Evolutionary conservation across 441 rosid genomes (phyloP).

Genomic region (Aleurites moluccanus): DNA sequence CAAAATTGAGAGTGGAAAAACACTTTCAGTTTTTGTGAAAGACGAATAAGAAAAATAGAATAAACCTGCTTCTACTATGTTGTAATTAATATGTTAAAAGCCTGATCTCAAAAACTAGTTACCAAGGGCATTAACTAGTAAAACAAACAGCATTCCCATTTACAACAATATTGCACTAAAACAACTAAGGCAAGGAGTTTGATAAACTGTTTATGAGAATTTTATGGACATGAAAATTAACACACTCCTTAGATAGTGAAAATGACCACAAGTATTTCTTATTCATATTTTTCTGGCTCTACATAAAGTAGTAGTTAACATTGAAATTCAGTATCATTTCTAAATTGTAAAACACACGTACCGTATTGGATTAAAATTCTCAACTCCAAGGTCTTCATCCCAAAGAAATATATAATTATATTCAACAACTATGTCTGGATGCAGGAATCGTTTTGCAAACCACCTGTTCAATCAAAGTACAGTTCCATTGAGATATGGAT

Average conservation of each 20-base stretch:
- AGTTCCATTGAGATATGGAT: background rate
- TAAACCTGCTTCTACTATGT: background rate
- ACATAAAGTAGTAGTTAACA: background rate
- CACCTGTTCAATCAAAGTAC: slow-evolving; percentile 31
- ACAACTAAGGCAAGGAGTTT: background rate
- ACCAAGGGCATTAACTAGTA: background rate
- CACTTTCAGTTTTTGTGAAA: background rate
- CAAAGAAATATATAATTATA: slow-evolving; percentile 80
- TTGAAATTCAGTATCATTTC: background rate
- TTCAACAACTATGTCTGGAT: slow-evolving; percentile 79
- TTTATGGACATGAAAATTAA: background rate
- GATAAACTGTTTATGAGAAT: background rate
- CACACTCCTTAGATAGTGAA: background rate
- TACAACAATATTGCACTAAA: background rate
- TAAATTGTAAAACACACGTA: slow-evolving; percentile 16
- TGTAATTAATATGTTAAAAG: background rate
- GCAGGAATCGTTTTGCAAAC: slow-evolving; percentile 66
- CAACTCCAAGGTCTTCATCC: slow-evolving; percentile 94
- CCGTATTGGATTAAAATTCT: slow-evolving; percentile 64
- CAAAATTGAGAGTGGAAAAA: background rate
- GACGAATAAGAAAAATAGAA: background rate
- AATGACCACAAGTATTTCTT: background rate
- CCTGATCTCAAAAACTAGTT: background rate
- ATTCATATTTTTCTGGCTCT: background rate
- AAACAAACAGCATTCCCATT: background rate